phyloP scores from a whole-genome alignment of 2,329 filamentous ascomycete species.

The Fusarium algeriense region DNA sequence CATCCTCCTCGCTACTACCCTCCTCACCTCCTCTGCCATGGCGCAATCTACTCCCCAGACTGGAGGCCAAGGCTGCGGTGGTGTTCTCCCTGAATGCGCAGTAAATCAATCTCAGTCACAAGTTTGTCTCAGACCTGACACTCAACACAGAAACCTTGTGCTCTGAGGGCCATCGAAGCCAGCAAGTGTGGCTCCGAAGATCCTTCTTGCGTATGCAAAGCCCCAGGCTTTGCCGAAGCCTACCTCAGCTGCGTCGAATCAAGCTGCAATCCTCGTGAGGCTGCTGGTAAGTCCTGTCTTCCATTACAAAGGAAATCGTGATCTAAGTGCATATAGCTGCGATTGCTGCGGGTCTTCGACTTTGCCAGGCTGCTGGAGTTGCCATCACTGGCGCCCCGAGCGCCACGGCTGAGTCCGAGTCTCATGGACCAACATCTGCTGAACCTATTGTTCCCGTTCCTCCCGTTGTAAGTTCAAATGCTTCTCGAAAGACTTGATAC shows the following conservation, averaged over 20 bases:
- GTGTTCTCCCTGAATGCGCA: conserved; percentile 8
- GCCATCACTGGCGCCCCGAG: background rate
- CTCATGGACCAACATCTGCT: background rate
- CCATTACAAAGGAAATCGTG: no score
- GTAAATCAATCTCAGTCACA: background rate
- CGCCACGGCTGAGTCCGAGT: background rate
- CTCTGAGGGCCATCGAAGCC: background rate
- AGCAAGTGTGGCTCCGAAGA: conserved; percentile 13
- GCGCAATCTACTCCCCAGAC: background rate
- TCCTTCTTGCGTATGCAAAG: conserved; percentile 23
- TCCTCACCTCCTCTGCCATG: conserved; percentile 7
- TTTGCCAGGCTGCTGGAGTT: conserved; percentile 15
- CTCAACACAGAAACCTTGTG: conserved; percentile 11
- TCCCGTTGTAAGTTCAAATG: conserved; percentile 2
- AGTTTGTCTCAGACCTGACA: background rate
- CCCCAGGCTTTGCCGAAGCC: background rate
- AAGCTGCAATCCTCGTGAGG: conserved; percentile 3
- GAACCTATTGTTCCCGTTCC: background rate
- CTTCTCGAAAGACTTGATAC: accelerated
- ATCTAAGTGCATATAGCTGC: background rate
- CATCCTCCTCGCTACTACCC: background rate
- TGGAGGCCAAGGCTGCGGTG: background rate
- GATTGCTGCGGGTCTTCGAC: background rate
- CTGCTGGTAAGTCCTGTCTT: conserved; percentile 2
- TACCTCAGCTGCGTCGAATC: background rate